Evolutionary conservation across 2,329 filamentous ascomycete genomes (phyloP).

Genomic region (Parastagonospora nodorum): DNA sequence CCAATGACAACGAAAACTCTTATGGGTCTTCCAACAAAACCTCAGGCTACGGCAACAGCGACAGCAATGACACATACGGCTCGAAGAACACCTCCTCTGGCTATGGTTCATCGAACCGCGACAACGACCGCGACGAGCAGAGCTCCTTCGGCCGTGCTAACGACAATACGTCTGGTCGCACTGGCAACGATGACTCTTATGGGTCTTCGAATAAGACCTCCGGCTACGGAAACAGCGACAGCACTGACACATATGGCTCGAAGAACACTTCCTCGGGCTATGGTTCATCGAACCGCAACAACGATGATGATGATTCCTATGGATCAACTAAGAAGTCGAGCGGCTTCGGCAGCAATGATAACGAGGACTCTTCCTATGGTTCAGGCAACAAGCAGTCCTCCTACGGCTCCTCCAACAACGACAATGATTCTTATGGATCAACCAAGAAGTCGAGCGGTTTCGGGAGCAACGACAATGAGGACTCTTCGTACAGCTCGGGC

Average conservation of each 20-base stretch:
- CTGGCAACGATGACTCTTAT: constrained; percentile 8
- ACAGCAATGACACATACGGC: neutral
- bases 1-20: constrained; percentile 7
- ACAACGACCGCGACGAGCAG: constrained; percentile 2
- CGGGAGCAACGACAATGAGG: constrained; percentile 5
- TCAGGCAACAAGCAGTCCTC: constrained; percentile 4
- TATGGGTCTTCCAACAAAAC: constrained; percentile 6
- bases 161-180: neutral
- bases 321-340: constrained; percentile 6
- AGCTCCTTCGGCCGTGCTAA: constrained; percentile 6
- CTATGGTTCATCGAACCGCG: constrained; percentile 3
- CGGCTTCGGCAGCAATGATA: constrained; percentile 4
- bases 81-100: neutral
- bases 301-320: constrained; percentile 6
- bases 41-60: constrained; percentile 8
- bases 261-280: constrained; percentile 6
- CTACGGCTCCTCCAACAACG: constrained; percentile 7
- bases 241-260: constrained; percentile 10
- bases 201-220: constrained; percentile 5
- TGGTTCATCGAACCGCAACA: constrained; percentile 5
- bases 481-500: constrained; percentile 3
- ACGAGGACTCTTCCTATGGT: constrained; percentile 6
- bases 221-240: constrained; percentile 13
- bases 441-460: constrained; percentile 7
- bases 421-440: constrained; percentile 13